Base-by-base conservation (phyloP, 106 monocot species). In the Dioscorea dumetorum region DNA sequence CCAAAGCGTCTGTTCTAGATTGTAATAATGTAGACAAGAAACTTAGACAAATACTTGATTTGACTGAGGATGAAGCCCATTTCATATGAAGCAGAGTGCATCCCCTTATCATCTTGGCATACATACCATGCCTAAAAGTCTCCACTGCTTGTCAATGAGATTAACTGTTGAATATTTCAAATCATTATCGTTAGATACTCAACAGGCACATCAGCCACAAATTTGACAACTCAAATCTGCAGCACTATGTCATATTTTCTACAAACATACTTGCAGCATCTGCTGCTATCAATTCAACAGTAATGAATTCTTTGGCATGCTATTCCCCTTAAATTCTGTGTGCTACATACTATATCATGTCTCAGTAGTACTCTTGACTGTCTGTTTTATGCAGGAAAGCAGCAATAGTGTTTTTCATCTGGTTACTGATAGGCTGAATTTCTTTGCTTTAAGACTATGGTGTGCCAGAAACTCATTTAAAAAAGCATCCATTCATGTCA, bases 401-500 rank as follows among this genome's bases (percentile, higher is more conserved):
- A 76, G 62, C 68, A 76, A 78, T 65, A 60, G 87, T 56, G 78
- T 90, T 73, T 90, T 94, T 60, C 83, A 94, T 77, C 23, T 94
- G 48, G 67, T 94, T 18, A 94, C 94, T 16, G 85, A 90, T 79
- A 50, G 50, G 22, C 78, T 85, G 53, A 94, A 94, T 71, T 94
- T 74, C 50, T 90, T 85, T 79, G 78, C 94, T 33, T 81, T 90
- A 76, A 94, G 83, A 73, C 50, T 73, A 33, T 94, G 94, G 94
- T 94, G 87, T 64, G 69, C 58, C 21, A 85, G 69, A 72, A 76
- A 83, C 70, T 78, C 63, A 17, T 90, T 83, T 64, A 75, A 66
- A 53, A 60, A 75, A 18, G 87, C 87, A 50, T 23, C 70, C 24
- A 64, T 94, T 66, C 66, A 64, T 78, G 78, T 90, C 8, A 58